Evolutionary conservation across 2,329 filamentous ascomycete genomes (phyloP).

Genomic region (Triangularia setosa): DNA sequence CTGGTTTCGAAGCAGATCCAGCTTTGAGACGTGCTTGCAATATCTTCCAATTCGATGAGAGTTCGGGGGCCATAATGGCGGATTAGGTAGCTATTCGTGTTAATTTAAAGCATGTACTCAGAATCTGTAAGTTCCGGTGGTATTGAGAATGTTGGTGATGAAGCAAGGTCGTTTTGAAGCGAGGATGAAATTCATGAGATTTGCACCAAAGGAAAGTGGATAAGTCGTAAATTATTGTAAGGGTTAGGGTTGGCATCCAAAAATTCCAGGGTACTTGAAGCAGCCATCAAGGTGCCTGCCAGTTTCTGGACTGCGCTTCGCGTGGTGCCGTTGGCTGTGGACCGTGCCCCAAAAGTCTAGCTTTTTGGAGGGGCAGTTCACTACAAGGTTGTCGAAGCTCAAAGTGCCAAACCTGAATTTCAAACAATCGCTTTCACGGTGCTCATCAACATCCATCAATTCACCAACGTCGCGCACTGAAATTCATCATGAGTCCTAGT

Average conservation of each 20-base stretch:
- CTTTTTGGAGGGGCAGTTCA: background rate
- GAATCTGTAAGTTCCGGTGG: background rate
- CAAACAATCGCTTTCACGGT: background rate
- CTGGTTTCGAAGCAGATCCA: slow-evolving; percentile 40
- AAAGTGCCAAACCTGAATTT: background rate
- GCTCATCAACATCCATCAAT: slow-evolving; percentile 18
- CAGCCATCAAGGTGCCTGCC: background rate
- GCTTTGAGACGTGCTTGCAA: slow-evolving; percentile 61
- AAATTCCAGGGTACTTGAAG: too few relatives aligned
- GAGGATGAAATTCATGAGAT: background rate
- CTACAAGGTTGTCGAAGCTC: background rate
- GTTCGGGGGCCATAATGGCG: slow-evolving; percentile 40
- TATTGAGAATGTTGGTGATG: background rate
- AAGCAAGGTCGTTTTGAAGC: background rate
- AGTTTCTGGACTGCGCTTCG: background rate
- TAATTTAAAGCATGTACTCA: background rate
- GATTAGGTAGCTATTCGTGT: background rate
- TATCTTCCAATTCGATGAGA: slow-evolving; percentile 75
- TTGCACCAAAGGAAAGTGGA: background rate
- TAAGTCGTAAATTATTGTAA: background rate
- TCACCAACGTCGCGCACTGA: slow-evolving; percentile 14
- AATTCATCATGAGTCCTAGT: slow-evolving; percentile 48
- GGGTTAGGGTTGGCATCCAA: background rate
- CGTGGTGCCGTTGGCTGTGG: background rate
- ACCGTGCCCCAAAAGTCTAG: background rate